Conservation (phyloP, 306 rosid species). For the Cucurbita pepo region DNA sequence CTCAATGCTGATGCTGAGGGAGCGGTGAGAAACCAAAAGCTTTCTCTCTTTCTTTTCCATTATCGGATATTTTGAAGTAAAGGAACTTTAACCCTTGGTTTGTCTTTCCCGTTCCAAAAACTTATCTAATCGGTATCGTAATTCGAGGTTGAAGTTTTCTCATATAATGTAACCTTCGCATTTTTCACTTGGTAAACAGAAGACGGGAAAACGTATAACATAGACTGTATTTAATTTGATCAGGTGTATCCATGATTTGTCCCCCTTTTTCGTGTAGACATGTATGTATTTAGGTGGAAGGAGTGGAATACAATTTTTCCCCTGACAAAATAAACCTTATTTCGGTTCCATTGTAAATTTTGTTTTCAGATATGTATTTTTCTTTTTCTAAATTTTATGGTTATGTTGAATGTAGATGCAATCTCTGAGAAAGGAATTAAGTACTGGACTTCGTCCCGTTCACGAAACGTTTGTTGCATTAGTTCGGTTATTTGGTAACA, state of each 20-base stretch:
- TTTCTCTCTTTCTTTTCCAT: not conserved
- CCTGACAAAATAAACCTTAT: not conserved
- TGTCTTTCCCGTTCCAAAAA: not conserved
- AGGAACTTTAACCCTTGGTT: not conserved
- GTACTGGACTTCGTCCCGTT: constrained; percentile 82
- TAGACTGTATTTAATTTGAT: not conserved
- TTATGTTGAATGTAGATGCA: constrained; percentile 38
- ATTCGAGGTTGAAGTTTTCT: not conserved
- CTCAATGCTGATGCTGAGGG: constrained; percentile 64
- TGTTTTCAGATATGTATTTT: not conserved
- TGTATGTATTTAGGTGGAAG: not conserved
- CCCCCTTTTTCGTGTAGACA: not conserved
- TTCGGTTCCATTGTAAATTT: not conserved
- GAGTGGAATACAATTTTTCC: not conserved
- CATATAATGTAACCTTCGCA: not conserved
- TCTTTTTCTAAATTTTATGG: not conserved
- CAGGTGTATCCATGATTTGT: not conserved
- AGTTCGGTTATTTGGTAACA: constrained; percentile 59
- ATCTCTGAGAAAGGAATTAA: constrained; percentile 59
- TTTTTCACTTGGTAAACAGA: not conserved
- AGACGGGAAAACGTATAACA: not conserved
- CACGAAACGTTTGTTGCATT: constrained; percentile 73
- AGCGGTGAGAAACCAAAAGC: constrained; percentile 26
- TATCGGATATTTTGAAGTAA: not conserved
- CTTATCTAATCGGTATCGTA: not conserved